Percentiles rank a stretch among this genome's conserved stretches.
Evolutionary conservation across 2,329 filamentous ascomycete genomes (phyloP).

Genomic region (Trichophyton schoenleinii): DNA sequence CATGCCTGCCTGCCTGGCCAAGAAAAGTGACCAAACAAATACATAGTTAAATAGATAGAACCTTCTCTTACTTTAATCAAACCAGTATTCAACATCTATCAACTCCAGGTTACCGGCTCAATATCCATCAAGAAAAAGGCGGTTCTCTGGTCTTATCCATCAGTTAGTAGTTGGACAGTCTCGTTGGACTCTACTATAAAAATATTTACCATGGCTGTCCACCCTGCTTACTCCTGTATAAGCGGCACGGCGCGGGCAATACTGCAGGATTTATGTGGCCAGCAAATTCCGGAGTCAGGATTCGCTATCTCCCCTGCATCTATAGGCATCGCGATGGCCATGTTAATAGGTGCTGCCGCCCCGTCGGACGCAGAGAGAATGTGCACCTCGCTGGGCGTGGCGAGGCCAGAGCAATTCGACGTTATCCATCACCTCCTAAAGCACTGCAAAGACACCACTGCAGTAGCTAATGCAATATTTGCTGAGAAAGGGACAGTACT

Average conservation of each 20-base stretch:
- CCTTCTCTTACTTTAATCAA: too few relatives aligned
- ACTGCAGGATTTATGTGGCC: background rate
- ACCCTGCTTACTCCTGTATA: background rate
- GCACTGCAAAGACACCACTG: background rate
- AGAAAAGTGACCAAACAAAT: background rate
- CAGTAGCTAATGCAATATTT: background rate
- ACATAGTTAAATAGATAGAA: background rate
- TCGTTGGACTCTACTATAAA: background rate
- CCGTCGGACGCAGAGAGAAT: background rate
- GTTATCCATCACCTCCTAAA: background rate
- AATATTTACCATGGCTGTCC: background rate
- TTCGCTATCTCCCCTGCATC: background rate
- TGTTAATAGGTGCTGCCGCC: background rate
- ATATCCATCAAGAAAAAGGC: background rate
- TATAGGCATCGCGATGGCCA: background rate
- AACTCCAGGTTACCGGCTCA: background rate
- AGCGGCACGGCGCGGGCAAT: background rate
- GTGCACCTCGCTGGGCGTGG: background rate
- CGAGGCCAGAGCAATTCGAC: background rate
- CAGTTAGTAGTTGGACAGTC: background rate
- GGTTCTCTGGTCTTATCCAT: background rate
- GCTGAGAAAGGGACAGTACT: background rate
- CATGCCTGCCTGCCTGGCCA: background rate
- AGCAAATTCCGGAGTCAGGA: background rate
- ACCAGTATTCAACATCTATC: too few relatives aligned